phyloP scores from a whole-genome alignment of 2,329 filamentous ascomycete species.

The Trichoderma guizhouense region DNA sequence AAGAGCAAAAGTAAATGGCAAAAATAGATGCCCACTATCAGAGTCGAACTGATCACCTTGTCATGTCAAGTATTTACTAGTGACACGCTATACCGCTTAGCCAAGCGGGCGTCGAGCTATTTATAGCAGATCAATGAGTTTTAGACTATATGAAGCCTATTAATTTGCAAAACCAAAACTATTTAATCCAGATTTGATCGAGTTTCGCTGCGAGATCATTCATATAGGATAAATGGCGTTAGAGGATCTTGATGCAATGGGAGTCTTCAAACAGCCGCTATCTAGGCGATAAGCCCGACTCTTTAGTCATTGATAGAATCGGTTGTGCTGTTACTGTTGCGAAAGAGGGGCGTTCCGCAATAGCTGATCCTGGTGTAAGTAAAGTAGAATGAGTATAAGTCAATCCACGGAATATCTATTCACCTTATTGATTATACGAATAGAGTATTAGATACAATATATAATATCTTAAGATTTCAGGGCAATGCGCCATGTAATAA shows the following conservation, averaged over 20 bases:
- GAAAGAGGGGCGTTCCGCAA: background rate
- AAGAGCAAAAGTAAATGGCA: background rate
- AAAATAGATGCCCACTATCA: conserved; percentile 17
- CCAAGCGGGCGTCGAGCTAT: conserved; percentile 9
- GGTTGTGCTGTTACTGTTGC: background rate
- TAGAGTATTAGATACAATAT: background rate
- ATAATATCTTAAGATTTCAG: background rate
- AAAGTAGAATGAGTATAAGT: background rate
- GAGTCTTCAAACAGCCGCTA: background rate
- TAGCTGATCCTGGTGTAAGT: background rate
- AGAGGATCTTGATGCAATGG: background rate
- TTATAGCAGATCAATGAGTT: rapidly evolving
- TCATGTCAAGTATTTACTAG: conserved; percentile 15
- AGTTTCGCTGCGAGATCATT: background rate
- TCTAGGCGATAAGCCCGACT: background rate
- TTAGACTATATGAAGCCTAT: background rate
- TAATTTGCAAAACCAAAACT: background rate
- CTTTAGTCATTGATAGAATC: background rate
- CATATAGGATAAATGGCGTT: background rate
- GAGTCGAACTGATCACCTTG: conserved; percentile 19
- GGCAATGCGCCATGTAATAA: background rate
- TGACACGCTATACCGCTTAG: conserved; percentile 18
- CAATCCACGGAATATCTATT: background rate
- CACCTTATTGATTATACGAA: background rate
- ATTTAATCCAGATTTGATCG: background rate